phyloP scores from a whole-genome alignment of 2,329 filamentous ascomycete genomes.

The Cytospora schulzeri region DNA sequence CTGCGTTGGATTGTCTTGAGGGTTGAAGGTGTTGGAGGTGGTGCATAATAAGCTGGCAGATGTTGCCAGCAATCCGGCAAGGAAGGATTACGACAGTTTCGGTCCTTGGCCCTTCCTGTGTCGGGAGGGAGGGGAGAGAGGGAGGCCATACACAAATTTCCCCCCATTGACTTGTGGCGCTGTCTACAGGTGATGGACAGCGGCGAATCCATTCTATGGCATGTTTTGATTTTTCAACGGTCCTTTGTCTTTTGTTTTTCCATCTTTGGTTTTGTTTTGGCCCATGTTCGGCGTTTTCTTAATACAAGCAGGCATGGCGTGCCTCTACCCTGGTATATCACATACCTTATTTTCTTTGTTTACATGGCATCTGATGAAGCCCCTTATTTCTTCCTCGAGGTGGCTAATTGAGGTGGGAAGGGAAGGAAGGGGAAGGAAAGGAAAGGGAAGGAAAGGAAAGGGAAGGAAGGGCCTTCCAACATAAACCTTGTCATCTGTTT shows the following conservation, averaged over 20 bases:
- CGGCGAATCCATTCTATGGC: not conserved
- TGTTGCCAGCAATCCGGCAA: not conserved
- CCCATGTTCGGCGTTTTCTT: not conserved
- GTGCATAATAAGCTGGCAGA: not conserved
- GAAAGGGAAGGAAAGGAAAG: no score
- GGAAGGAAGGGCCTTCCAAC: not conserved
- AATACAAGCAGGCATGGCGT: not conserved
- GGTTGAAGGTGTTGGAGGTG: not conserved
- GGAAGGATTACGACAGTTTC: not conserved
- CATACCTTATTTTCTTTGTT: not conserved
- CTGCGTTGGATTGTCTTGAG: not conserved
- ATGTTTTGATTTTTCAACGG: not conserved
- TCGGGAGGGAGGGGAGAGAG: not conserved
- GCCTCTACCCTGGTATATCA: not conserved
- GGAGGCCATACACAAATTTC: not conserved
- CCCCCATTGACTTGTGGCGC: not conserved
- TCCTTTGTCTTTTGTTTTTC: not conserved
- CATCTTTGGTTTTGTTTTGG: no score
- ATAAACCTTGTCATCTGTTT: not conserved
- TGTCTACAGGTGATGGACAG: not conserved
- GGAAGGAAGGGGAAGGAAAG: no score
- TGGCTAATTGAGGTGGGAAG: not conserved
- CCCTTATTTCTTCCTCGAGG: not conserved
- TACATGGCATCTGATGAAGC: not conserved
- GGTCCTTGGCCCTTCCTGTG: not conserved